phyloP scores from a whole-genome alignment of 2,329 filamentous ascomycete genomes.

The Botrytis hyacinthi region DNA sequence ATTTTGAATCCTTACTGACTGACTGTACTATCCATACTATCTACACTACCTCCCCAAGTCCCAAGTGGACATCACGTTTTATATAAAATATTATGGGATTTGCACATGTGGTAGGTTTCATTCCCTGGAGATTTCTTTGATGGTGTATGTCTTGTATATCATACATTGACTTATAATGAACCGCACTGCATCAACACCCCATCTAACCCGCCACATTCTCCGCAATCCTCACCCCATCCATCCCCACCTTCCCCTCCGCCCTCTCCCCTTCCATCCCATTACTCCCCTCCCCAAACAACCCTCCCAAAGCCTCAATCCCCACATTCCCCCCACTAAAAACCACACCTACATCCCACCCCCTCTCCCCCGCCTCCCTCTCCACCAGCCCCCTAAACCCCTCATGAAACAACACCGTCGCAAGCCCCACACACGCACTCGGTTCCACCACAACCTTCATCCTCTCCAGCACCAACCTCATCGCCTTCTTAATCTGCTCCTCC shows the following conservation, averaged over 20 bases:
- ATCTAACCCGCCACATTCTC: constrained; percentile 31
- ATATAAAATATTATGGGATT: too few species aligned
- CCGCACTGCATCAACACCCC: background rate
- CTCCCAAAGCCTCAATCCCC: constrained; percentile 52
- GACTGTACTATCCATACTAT: too few species aligned
- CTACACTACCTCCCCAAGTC: too few species aligned
- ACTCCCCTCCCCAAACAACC: constrained; percentile 46
- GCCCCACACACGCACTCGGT: constrained; percentile 78
- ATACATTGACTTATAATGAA: too few species aligned
- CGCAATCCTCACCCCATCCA: constrained; percentile 26
- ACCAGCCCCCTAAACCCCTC: constrained; percentile 76
- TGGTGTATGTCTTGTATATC: too few species aligned
- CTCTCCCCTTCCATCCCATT: constrained; percentile 26
- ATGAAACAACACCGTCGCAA: constrained; percentile 81
- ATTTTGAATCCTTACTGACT: too few species aligned
- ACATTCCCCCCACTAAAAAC: constrained; percentile 63
- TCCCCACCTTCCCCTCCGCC: constrained; percentile 21
- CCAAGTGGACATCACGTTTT: too few species aligned
- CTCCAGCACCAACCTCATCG: constrained; percentile 78
- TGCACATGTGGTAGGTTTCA: too few species aligned
- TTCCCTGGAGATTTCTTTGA: too few species aligned
- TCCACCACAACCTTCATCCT: constrained; percentile 88
- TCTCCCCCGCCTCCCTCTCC: constrained; percentile 65
- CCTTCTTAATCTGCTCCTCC: constrained; percentile 77
- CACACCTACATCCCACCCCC: constrained; percentile 69